Percentiles rank a stretch among this genome's conserved stretches.
Conservation (phyloP, 2,329 filamentous ascomycete species). For the Falciphora oryzae region DNA sequence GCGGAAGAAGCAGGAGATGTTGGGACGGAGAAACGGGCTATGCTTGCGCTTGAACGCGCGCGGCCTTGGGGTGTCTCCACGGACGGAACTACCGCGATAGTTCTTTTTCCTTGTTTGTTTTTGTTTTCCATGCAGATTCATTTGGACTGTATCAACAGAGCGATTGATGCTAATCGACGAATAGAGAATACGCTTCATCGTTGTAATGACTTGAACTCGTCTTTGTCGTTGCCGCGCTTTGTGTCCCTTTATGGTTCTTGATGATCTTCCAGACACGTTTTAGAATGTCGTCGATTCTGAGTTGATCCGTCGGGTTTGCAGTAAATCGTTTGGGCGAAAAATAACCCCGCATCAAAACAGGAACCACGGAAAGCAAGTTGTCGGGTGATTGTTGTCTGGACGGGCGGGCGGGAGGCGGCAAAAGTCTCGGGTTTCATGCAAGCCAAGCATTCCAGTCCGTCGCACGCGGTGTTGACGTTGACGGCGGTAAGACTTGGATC, state of each 20-base stretch:
- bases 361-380: not conserved
- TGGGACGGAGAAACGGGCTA: no score
- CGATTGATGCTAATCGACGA: not conserved
- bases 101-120: conserved; percentile 1
- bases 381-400: no score
- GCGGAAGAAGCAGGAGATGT: no score
- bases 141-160: not conserved
- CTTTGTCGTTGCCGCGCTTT: no score
- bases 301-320: not conserved
- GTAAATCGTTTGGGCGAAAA: not conserved
- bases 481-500: not conserved
- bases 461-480: no score
- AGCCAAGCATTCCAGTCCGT: not conserved
- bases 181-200: not conserved
- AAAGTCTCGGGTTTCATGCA: not conserved
- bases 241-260: no score
- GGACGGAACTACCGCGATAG: not conserved
- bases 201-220: not conserved
- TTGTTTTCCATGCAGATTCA: not conserved
- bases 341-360: not conserved
- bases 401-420: no score
- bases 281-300: not conserved
- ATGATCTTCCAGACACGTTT: not conserved
- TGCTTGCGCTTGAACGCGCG: not conserved
- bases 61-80: not conserved